A percentile compares a stretch with the other conserved stretches of the same genome.
Evolutionary conservation across 2,329 filamentous ascomycete genomes (phyloP).

Genomic region (Triangularia setosa): DNA sequence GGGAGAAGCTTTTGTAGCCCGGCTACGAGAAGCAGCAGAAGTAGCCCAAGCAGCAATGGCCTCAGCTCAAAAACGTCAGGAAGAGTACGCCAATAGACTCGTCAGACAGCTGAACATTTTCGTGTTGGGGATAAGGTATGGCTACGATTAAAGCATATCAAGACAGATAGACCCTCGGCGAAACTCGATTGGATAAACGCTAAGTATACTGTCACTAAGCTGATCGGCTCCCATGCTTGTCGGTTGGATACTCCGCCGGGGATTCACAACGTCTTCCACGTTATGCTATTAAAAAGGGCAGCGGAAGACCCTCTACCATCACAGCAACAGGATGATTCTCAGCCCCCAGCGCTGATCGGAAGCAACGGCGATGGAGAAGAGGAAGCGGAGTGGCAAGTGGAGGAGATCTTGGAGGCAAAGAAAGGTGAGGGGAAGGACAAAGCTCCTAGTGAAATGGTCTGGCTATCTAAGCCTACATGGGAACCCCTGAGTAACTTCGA

Average conservation of each 20-base stretch:
- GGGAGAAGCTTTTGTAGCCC: no score
- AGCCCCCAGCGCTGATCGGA: not conserved
- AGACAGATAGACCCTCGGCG: not conserved
- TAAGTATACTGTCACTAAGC: conserved; percentile 1
- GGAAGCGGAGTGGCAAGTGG: not conserved
- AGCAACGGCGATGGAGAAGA: not conserved
- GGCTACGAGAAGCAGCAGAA: no score
- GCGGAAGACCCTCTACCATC: not conserved
- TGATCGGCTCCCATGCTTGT: not conserved
- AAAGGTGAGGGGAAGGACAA: not conserved
- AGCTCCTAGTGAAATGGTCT: not conserved
- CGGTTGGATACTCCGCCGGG: not conserved
- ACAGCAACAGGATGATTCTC: not conserved
- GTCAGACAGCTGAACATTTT: not conserved
- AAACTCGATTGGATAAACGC: conserved; percentile 10
- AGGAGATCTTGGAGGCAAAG: not conserved
- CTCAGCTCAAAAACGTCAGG: conserved; percentile 1
- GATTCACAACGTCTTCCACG: conserved; percentile 3
- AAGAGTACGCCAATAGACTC: not conserved
- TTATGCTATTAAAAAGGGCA: not conserved
- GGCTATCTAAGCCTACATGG: not conserved
- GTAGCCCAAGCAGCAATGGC: no score
- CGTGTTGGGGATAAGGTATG: not conserved
- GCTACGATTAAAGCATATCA: not conserved
- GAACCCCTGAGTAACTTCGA: conserved; percentile 2